Base-by-base conservation (phyloP, 1,139 yeast species). In the Hyphopichia wangnamkhiaoensis region DNA sequence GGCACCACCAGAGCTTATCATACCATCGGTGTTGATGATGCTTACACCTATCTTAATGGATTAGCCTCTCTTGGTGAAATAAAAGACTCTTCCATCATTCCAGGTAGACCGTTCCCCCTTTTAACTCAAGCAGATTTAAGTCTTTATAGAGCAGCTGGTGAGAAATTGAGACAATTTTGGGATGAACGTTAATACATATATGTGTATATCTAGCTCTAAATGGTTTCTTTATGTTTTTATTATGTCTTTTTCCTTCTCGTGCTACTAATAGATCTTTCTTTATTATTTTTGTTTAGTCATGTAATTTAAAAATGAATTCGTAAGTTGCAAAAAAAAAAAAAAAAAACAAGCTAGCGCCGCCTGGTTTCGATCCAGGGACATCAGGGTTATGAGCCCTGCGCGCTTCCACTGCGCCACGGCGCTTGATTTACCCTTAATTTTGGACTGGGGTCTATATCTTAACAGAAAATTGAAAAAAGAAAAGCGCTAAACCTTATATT, bases 311-410 rank as follows among this genome's bases (percentile, higher is more conserved):
- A 21, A 21, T 21, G 25, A 21, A 21, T 21, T 21, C 12, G 7
- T 21, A 21, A 8, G 25, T 21, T 21, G 25, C 25, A 16, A 10
- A 15, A 30, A 19, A 16, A 14, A 30, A 30, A 8, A 21, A 28
- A 7, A 28, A 13, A 28, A 20, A 31, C 24, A 31, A 58, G 49
- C 37, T 87, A 88, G 96, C 96, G 94, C 86, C 86, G 93, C 94
- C 82, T 76, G 91, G 96, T 89, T 87, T 89, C 96, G 96, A 89
- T 89, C 96, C 94, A 76, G 82, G 94, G 96, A 87, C 96, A 84
- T 88, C 95, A 87, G 96, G 96, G 96, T 89, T 89, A 89, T 88
- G 94, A 85, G 94, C 94, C 94, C 95, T 84, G 95, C 95, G 94
- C 95, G 95, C 95, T 87, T 85, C 95, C 95, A 82, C 95, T 87